Evolutionary conservation across 2,329 filamentous ascomycete species (phyloP).

Genomic region (Calonectria montana): DNA sequence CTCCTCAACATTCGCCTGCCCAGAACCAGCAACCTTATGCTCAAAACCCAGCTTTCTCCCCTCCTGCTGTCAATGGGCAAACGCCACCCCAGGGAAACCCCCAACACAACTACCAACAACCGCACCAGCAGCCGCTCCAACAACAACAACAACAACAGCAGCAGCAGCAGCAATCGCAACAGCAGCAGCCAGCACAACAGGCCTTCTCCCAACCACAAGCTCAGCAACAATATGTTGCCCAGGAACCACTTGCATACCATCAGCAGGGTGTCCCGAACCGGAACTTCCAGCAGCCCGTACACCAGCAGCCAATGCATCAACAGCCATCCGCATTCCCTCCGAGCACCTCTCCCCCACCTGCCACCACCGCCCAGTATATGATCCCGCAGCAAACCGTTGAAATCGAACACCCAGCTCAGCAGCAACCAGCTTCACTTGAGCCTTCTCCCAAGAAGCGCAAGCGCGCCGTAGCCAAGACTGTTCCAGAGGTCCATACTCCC

Average conservation of each 20-base stretch:
- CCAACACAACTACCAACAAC: slow-evolving; percentile 37
- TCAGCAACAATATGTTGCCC: slow-evolving; percentile 37
- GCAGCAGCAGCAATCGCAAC: slow-evolving; percentile 28
- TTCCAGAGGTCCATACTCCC: slow-evolving; percentile 38
- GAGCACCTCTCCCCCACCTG: slow-evolving; percentile 34
- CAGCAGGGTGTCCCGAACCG: slow-evolving; percentile 28
- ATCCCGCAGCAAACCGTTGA: slow-evolving; percentile 37
- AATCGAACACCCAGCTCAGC: slow-evolving; percentile 36
- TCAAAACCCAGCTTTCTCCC: slow-evolving; percentile 37
- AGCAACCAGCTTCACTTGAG: slow-evolving; percentile 32
- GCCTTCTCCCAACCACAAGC: slow-evolving; percentile 25
- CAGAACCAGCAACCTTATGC: slow-evolving; percentile 43
- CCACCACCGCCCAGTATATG: slow-evolving; percentile 35
- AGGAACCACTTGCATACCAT: slow-evolving; percentile 35
- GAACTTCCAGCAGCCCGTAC: slow-evolving; percentile 36
- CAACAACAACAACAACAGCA: slow-evolving; percentile 33
- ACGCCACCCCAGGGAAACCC: slow-evolving; percentile 36
- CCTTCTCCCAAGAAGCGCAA: slow-evolving; percentile 54
- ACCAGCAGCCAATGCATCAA: slow-evolving; percentile 36
- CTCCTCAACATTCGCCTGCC: slow-evolving; percentile 46
- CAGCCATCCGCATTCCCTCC: slow-evolving; percentile 31
- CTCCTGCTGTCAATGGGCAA: slow-evolving; percentile 41
- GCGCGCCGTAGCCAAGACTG: slow-evolving; percentile 42
- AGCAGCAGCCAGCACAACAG: slow-evolving; percentile 33
- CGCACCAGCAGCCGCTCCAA: slow-evolving; percentile 36